These are phyloP conservation scores for Trichoderma gracile DNA, from an alignment of 2,329 filamentous ascomycete species.

Conservation along the genomic window DNA sequence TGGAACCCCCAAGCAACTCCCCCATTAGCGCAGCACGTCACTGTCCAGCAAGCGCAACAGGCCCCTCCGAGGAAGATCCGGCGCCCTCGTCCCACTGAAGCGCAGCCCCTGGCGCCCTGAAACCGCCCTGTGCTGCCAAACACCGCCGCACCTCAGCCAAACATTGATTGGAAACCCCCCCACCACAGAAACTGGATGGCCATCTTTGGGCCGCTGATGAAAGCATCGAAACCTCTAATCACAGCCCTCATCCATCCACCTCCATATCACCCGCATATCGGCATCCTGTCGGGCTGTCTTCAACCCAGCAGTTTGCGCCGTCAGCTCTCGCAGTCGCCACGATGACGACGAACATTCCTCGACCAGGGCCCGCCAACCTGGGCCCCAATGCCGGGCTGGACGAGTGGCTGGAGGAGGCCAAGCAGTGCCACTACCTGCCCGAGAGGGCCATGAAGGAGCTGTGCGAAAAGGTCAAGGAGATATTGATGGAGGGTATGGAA, in stretches of 20 bases:
- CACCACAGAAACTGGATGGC: constrained; percentile 28
- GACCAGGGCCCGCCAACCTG: constrained; percentile 86
- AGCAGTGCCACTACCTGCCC: constrained; percentile 94
- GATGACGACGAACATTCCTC: constrained; percentile 63
- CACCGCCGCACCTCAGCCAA: neutral
- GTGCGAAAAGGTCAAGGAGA: constrained; percentile 98
- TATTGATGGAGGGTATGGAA: constrained; percentile 88
- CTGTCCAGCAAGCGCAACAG: constrained; percentile 4
- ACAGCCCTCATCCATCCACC: constrained; percentile 11
- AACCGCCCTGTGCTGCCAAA: constrained; percentile 1
- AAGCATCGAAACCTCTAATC: constrained; percentile 7
- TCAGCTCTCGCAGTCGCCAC: constrained; percentile 26
- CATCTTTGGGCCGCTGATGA: constrained; percentile 24
- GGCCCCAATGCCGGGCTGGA: constrained; percentile 82
- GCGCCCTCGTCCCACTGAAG: constrained; percentile 22
- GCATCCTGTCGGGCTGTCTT: constrained; percentile 25
- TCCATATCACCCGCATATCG: neutral
- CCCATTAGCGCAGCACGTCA: neutral
- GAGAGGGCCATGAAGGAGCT: constrained; percentile 98
- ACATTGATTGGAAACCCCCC: constrained; percentile 25
- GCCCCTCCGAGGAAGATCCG: constrained; percentile 29
- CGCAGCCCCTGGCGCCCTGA: constrained; percentile 20
- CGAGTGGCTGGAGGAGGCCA: constrained; percentile 95
- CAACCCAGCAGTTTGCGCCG: constrained; percentile 26
- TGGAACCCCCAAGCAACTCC: too few relatives aligned